Evolutionary conservation across 2,329 filamentous ascomycete species (phyloP), one percentile per base, ranked within the genome.

Genomic region (Ascochyta rabiei): DNA sequence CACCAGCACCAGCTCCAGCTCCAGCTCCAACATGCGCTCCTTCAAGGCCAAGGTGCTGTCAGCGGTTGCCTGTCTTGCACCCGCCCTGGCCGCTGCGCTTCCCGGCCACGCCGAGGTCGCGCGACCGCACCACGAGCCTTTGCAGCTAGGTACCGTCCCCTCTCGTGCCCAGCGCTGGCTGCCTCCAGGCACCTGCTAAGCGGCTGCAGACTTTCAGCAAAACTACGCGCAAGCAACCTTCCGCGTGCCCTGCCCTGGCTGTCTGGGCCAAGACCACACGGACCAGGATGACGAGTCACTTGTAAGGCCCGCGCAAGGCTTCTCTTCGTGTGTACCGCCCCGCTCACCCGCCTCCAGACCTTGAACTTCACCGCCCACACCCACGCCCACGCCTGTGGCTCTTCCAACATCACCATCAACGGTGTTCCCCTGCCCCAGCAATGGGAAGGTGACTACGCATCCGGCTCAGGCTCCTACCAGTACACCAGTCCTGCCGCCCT

Each of bases 351-450:
- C 57, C 21, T 56, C 53, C 62, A 80, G 78, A 67, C 74, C 47
- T 70, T 80, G 58, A 75, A 72, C 57, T 73, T 80, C 54, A 73
- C 75, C 50, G 72, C 75, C 43, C 70, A 76, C 55, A 62, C 74
- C 12, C 63, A 72, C 49, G 66, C 73, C 40, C 56, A 76, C 51
- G 62, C 73, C 42, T 77, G 76, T 63, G 71, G 71, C 13, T 60
- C 69, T 48, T 72, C 73, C 34, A 77, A 79, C 69, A 65, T 80
- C 56, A 74, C 75, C 15, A 60, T 80, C 53, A 79, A 80, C 63
- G 75, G 73, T 51, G 58, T 74, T 21, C 62, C 67, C 48, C 69
- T 77, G 24, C 66, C 69, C 28, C 71, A 76, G 56, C 62, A 74
- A 63, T 76, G 73, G 73, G 61, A 68, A 50, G 73, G 72, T 60